Evolutionary conservation across 441 rosid genomes (phyloP).

Genomic region (Cnidoscolus chayamansa): DNA sequence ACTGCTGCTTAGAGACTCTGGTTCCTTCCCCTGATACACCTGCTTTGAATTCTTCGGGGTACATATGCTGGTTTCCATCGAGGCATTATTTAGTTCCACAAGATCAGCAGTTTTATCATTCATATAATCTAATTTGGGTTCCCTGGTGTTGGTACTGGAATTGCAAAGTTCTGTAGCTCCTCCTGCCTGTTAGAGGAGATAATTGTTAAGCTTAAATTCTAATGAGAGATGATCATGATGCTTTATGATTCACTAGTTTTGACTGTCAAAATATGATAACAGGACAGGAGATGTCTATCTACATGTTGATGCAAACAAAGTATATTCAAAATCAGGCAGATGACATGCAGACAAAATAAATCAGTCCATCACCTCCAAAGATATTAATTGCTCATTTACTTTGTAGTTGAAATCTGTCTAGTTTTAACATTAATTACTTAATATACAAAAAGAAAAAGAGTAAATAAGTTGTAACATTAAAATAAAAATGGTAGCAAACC

Average conservation of each 20-base stretch:
- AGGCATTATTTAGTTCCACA: conserved; percentile 30
- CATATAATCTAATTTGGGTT: conserved; percentile 38
- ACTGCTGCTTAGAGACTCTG: conserved; percentile 22
- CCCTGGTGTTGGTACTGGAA: conserved; percentile 30
- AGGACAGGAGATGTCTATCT: not conserved
- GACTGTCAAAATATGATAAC: conserved; percentile 14
- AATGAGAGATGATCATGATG: not conserved
- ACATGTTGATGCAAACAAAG: not conserved
- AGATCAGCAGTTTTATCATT: conserved; percentile 26
- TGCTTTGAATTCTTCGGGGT: conserved; percentile 30
- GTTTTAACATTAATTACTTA: not conserved
- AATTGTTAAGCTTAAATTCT: conserved; percentile 3
- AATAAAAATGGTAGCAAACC: not conserved
- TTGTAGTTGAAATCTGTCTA: not conserved
- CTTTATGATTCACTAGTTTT: not conserved
- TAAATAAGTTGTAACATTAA: not conserved
- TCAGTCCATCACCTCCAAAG: conserved; percentile 6
- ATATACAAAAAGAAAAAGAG: not conserved
- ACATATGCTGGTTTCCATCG: conserved; percentile 24
- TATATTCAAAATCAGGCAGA: not conserved
- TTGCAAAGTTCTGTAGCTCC: conserved; percentile 19
- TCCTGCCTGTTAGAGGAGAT: conserved; percentile 33
- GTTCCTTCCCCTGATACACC: conserved; percentile 24
- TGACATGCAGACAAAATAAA: not conserved
- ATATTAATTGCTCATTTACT: not conserved